phyloP scores from a whole-genome alignment of 495 filamentous ascomycete species.

The Xylaria bambusicola region DNA sequence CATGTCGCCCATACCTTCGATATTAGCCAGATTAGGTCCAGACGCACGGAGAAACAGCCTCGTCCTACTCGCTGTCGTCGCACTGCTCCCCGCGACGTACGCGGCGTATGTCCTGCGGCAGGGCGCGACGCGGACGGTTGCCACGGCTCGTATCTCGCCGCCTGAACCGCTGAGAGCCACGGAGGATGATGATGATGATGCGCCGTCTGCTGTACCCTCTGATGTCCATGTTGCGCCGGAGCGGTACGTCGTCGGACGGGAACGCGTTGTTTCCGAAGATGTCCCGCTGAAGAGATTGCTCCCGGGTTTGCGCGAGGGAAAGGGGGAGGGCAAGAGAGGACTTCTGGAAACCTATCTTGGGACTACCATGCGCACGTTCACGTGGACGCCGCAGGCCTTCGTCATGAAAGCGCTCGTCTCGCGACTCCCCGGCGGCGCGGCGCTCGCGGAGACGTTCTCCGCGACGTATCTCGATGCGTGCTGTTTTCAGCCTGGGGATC shows the following conservation, averaged over 20 bases:
- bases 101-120: constrained; percentile 13
- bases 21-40: too few species aligned
- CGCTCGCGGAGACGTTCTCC: constrained; percentile 23
- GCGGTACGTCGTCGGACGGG: constrained; percentile 27
- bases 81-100: constrained; percentile 21
- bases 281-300: constrained; percentile 4
- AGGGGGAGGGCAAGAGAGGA: background rate
- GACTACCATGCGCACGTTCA: constrained; percentile 34
- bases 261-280: constrained; percentile 29
- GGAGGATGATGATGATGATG: background rate
- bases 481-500: constrained; percentile 26
- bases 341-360: constrained; percentile 30
- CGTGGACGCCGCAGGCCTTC: constrained; percentile 37
- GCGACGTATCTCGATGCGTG: constrained; percentile 24
- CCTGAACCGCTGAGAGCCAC: constrained; percentile 12
- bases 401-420: constrained; percentile 22
- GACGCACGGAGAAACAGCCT: background rate
- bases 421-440: constrained; percentile 9
- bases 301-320: background rate
- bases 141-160: constrained; percentile 13
- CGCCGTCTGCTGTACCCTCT: background rate
- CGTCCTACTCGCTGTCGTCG: constrained; percentile 18
- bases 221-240: constrained; percentile 9
- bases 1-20: background rate
- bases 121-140: constrained; percentile 8